Evolutionary conservation across 352 stramenopile species (phyloP), one percentile per base, ranked within the genome.

Genomic region (Phytophthora brassicae): DNA sequence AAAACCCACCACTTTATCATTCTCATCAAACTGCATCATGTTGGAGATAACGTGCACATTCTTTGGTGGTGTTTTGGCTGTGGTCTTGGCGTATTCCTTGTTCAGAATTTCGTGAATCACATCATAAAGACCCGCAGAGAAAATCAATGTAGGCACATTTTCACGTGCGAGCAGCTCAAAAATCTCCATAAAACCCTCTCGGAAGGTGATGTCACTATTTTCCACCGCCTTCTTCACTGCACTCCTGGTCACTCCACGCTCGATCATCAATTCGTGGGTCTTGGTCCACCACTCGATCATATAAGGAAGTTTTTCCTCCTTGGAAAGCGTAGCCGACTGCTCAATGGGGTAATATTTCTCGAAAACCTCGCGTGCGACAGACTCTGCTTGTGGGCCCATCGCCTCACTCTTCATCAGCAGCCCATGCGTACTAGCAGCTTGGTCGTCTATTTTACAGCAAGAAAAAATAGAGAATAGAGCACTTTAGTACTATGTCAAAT

Each of bases 21-120:
- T 51, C 14, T 75, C 66, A 26, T 91, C 72, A 52, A 92, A 94
- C 13, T 42, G 46, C 82, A 94, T 94, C 64, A 94, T 86, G 66
- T 94, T 94, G 56, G 82, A 90, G 23, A 94, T 61, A 4, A 94
- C 81, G 62, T 94, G 85, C 19, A 94, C 68, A 51, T 94, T 94
- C 17, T 57, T 60, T 2, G 74, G 74, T 3, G 71, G 60, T 4
- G 28, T 71, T 12, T 72, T 60, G 4, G 31, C 45, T 23, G 43
- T 9, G 8, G 66, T 74, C 47, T 71, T 74, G 7, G 74, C 76
- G 52, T 79, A 91, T 43, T 87, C 77, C 36, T 88, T 87, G 44
- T 81, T 45, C 26, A 94, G 70, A n/a, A 90, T 69, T 0, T 70
- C 80, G 35, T 89, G 81, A 54, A 93, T 93, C n/a, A 93, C 84